Percentiles rank a stretch among this genome's conserved stretches.
These are phyloP conservation scores for Rhizomucor pusillus DNA, from an alignment of 371 early-diverging fungal species.

Conservation along the genomic window DNA sequence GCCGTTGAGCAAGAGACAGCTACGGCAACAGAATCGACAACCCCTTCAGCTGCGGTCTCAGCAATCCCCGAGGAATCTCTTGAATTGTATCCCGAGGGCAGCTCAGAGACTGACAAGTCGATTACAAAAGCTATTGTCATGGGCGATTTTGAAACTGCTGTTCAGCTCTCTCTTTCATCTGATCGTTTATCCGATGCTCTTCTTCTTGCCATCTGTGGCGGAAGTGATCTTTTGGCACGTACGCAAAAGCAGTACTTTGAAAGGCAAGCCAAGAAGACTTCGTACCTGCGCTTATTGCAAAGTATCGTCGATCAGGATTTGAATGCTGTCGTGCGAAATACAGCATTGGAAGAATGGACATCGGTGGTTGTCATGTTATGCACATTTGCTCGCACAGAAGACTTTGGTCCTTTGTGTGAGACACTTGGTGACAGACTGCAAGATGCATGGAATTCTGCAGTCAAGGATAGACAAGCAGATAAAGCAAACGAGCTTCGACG, in stretches of 20 bases:
- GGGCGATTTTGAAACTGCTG: conserved; percentile 92
- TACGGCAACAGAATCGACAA: conserved; percentile 5
- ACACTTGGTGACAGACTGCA: conserved; percentile 72
- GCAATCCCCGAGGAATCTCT: conserved; percentile 43
- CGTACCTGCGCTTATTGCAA: conserved; percentile 83
- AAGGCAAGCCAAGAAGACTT: conserved; percentile 43
- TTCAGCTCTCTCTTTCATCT: conserved; percentile 77
- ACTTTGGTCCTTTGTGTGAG: conserved; percentile 70
- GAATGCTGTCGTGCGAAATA: conserved; percentile 76
- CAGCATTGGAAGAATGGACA: conserved; percentile 85
- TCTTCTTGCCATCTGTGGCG: conserved; percentile 86
- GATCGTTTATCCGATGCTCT: conserved; percentile 90
- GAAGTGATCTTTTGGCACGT: conserved; percentile 75
- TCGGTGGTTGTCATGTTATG: conserved; percentile 88
- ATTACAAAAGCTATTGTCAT: conserved; percentile 83
- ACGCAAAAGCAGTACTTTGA: conserved; percentile 89
- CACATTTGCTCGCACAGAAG: conserved; percentile 82
- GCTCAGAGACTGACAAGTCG: conserved; percentile 70
- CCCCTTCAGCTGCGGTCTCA: conserved; percentile 15
- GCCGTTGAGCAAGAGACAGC: conserved; percentile 17
- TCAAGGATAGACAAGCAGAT: conserved; percentile 40
- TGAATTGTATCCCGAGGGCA: conserved; percentile 53
- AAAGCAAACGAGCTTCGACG: conserved; percentile 27
- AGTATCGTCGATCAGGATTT: conserved; percentile 80
- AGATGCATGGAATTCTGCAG: conserved; percentile 45